Evolutionary conservation across 1,284 basidiomycete species (phyloP).

Genomic region (Xerocomus minutiporus): DNA sequence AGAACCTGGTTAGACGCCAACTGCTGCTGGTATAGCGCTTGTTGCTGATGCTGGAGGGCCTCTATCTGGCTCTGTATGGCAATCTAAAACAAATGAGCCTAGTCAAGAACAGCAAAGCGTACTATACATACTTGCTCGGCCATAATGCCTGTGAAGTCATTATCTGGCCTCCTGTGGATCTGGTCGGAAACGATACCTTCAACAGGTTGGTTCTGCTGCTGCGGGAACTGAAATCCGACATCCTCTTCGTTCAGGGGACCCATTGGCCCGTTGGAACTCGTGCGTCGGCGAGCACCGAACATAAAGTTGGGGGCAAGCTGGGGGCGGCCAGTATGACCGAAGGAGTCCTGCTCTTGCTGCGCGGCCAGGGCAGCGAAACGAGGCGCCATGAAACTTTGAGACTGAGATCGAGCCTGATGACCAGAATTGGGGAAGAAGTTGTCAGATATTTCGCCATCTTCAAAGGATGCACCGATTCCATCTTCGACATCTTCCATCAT

Average conservation of each 20-base stretch:
- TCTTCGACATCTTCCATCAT: constrained; percentile 81
- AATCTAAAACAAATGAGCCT: constrained; percentile 51
- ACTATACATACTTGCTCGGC: constrained; percentile 70
- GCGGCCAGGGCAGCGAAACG: constrained; percentile 83
- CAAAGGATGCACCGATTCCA: constrained; percentile 44
- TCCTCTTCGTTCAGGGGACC: constrained; percentile 77
- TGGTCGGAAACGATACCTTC: constrained; percentile 40
- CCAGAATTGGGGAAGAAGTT: constrained; percentile 43
- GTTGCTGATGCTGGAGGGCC: constrained; percentile 84
- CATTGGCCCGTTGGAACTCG: constrained; percentile 46
- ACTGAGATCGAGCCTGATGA: constrained; percentile 69
- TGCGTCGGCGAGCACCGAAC: constrained; percentile 73
- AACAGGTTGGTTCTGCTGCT: constrained; percentile 48
- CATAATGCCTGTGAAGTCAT: constrained; percentile 81
- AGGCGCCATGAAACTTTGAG: constrained; percentile 79
- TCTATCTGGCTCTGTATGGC: constrained; percentile 89
- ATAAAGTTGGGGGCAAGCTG: constrained; percentile 86
- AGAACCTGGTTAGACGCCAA: constrained; percentile 72
- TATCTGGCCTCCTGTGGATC: constrained; percentile 55
- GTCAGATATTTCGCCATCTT: constrained; percentile 76
- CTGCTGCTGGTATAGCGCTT: constrained; percentile 83
- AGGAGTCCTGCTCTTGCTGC: constrained; percentile 62
- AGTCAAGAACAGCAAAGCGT: constrained; percentile 1
- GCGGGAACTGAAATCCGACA: constrained; percentile 75
- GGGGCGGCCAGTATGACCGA: constrained; percentile 80